Conservation (phyloP, 768 basidiomycete genomes). For the Brasilioporus rufonigricans region DNA sequence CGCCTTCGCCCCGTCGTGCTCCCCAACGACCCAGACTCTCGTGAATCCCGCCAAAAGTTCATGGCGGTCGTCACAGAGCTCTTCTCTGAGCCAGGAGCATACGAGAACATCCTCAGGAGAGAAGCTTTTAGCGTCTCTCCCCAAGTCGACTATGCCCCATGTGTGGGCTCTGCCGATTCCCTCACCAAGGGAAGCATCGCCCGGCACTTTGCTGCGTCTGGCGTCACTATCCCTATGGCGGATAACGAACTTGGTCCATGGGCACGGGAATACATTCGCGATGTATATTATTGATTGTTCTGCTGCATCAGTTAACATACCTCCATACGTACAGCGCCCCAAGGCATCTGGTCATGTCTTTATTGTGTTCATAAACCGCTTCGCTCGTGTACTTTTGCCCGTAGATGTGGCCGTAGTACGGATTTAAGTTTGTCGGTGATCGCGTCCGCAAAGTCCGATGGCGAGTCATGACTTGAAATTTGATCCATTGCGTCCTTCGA, state of each 20-base stretch:
- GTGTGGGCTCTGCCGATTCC: conserved; percentile 26
- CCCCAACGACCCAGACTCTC: conserved; percentile 31
- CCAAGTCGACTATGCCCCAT: conserved; percentile 30
- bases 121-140: conserved; percentile 36
- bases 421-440: conserved; percentile 13
- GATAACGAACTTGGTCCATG: conserved; percentile 38
- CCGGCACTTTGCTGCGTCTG: conserved; percentile 43
- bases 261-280: conserved; percentile 36
- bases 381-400: neutral
- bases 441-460: neutral
- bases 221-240: conserved; percentile 36
- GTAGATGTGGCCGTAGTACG: conserved; percentile 20
- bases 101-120: conserved; percentile 37
- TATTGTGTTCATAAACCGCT: conserved; percentile 17
- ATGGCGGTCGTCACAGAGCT: conserved; percentile 39
- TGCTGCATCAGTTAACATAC: too few species aligned
- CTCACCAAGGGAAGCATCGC: conserved; percentile 36
- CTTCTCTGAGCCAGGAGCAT: conserved; percentile 41
- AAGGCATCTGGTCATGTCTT: conserved; percentile 30
- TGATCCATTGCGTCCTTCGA: neutral
- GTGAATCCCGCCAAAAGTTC: conserved; percentile 38
- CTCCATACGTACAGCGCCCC: conserved; percentile 14
- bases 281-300: conserved; percentile 31
- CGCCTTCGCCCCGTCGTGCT: conserved; percentile 43
- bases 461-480: neutral